Base-by-base conservation (phyloP, 352 stramenopile genomes). In the Pythium insidiosum region DNA sequence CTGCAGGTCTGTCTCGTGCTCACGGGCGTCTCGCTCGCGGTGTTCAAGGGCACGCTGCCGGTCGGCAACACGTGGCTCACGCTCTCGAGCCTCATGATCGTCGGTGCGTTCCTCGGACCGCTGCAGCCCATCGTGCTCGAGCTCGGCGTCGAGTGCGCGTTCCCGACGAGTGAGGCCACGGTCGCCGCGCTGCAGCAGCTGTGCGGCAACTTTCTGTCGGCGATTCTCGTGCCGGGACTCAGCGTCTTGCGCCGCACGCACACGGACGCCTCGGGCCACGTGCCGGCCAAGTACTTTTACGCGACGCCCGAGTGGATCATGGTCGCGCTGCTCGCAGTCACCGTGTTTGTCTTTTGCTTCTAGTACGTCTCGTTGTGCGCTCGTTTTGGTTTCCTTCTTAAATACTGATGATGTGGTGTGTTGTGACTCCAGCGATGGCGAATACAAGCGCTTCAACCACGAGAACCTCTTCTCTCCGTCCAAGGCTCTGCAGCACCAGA, bases 161-260 rank as follows among this genome's bases (percentile, higher is more conserved):
- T 79, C 36, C 76, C 76, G 7, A 89, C 76, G 3, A 89, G 73
- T 33, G 76, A 86, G 38, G 72, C 76, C 5, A 87, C 76, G 0
- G 76, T 89, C 34, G 76, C 76, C 16, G 76, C 76, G 16, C 58
- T 89, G 1, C 73, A 87, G 30, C 76, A 89, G 30, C 71, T 89
- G 37, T 87, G 71, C 49, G 76, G 76, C 9, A 89, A 89, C 43
- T 82, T 87, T 19, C 41, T 89, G 2, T 87, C 73, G 20, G 76
- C 73, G 6, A 61, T 83, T 25, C 16, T 78, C 0, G 73, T 88
- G 10, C 76, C 73, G 10, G 58, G 58, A 0, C 43, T 88, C 9
- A 79, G 68, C 43, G 45, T 65, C 3, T 25, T 84, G 10, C 58
- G 67, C 19, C 53, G 66, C 4, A 69, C 49, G 0, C 56, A 70